A percentile compares a stretch with the other conserved stretches of the same genome.
These are phyloP conservation scores for Euphorbia corollata DNA, from an alignment of 441 rosid species.

Conservation along the genomic window DNA sequence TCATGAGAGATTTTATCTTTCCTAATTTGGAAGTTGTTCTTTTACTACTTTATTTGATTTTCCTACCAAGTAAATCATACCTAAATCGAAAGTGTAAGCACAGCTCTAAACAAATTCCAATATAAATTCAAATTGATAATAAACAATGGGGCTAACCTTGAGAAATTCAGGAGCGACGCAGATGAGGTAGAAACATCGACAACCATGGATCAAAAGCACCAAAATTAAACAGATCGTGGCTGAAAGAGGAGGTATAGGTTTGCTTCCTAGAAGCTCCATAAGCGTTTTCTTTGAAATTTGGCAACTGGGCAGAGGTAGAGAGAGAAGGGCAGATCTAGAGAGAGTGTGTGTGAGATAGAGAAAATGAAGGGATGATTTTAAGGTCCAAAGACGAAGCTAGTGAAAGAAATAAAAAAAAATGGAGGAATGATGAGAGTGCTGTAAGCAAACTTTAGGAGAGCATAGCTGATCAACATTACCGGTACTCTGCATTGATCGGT, in stretches of 20 bases:
- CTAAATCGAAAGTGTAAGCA: conserved; percentile 4
- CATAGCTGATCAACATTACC: too few relatives aligned
- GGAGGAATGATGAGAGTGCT: too few relatives aligned
- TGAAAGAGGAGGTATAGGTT: conserved; percentile 12
- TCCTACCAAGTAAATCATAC: neutral
- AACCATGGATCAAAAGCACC: conserved; percentile 33
- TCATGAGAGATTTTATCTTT: too few relatives aligned
- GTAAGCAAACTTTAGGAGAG: too few relatives aligned
- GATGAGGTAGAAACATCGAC: conserved; percentile 77
- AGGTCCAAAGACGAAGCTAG: too few relatives aligned
- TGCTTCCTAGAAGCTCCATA: conserved; percentile 38
- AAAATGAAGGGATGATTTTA: neutral
- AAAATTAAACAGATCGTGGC: conserved; percentile 27
- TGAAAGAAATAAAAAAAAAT: too few relatives aligned
- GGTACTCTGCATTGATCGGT: too few relatives aligned
- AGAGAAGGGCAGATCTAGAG: conserved; percentile 6
- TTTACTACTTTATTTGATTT: too few relatives aligned
- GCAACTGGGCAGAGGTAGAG: neutral
- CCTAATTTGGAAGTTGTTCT: too few relatives aligned
- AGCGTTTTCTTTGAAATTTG: conserved; percentile 3
- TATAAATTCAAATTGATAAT: neutral
- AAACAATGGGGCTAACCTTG: conserved; percentile 36
- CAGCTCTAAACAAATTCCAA: neutral
- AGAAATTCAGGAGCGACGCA: conserved; percentile 84
- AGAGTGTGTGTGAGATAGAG: neutral